Evolutionary conservation across 179 eudicot genomes (phyloP), one percentile per base, ranked within the genome.

Genomic region (Dionaea muscipula): DNA sequence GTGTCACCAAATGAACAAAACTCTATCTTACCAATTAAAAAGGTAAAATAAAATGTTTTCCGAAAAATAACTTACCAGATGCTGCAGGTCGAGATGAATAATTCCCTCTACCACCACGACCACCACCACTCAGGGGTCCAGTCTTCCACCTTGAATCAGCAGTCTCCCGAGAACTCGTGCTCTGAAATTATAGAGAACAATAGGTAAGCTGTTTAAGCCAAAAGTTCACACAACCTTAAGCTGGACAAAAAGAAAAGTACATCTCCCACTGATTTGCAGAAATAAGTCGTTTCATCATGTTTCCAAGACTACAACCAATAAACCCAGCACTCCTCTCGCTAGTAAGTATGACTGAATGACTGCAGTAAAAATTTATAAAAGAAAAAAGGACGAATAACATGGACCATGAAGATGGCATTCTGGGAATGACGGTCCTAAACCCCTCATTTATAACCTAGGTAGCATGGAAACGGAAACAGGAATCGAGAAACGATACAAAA

Each of bases 81-180:
- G 55, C 58, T 16, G 55, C 62, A 58, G 66, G 40, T 43, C 74
- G 81, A 68, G 84, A 51, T 38, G 84, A 31, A 57, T 66, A 60
- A 64, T 63, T 77, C 43, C 81, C 78, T 46, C 81, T 71, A 43
- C 82, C 81, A 62, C 71, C 87, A 64, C 84, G 76, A 56, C 68
- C 71, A 52, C 80, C 76, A 64, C 85, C 72, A n/a, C 81, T 77
- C 54, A 78, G 77, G 62, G 75, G 73, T 31, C 79, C 82, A 22
- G 80, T 62, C 44, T 68, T 88, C 82, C 85, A 65, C 66, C 74
- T 79, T 35, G 75, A 53, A 58, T 85, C 94, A 18, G 67, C 74
- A 48, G 77, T 40, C 67, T 88, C 94, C 66, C 76, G 81, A 65
- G 40, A 71, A 61, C 59, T 75, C 59, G 39, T 41, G 55, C 26